Percentiles rank a stretch among this genome's conserved stretches.
These are phyloP conservation scores for Alternaria gansuensis DNA, from an alignment of 2,329 filamentous ascomycete species.

Conservation along the genomic window DNA sequence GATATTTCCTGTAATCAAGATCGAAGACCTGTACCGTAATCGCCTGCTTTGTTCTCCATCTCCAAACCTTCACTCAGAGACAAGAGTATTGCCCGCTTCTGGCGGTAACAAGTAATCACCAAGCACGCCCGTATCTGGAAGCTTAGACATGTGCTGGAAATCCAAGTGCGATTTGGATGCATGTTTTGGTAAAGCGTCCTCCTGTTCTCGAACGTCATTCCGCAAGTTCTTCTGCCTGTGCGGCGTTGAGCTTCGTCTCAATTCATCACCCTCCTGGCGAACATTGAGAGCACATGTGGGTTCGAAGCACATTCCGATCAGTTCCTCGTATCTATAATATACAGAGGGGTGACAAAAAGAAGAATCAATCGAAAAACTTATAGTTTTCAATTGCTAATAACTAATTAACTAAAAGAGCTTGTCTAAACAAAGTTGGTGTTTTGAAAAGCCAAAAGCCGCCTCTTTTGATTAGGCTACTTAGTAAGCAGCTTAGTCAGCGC, in stretches of 20 bases:
- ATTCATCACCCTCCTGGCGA: not conserved
- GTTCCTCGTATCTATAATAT: not conserved
- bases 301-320: not conserved
- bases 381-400: too few relatives aligned
- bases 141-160: not conserved
- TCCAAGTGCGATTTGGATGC: too few relatives aligned
- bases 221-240: too few relatives aligned
- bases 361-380: too few relatives aligned
- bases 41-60: not conserved
- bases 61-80: not conserved
- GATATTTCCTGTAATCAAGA: not conserved
- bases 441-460: too few relatives aligned
- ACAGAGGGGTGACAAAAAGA: too few relatives aligned
- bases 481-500: too few relatives aligned
- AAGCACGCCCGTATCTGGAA: not conserved
- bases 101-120: not conserved
- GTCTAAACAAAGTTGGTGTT: too few relatives aligned
- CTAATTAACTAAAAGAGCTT: too few relatives aligned
- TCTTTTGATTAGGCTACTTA: too few relatives aligned
- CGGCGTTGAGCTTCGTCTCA: not conserved
- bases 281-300: too few relatives aligned
- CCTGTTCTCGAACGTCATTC: not conserved
- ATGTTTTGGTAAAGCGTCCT: not conserved
- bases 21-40: not conserved
- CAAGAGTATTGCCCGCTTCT: not conserved